phyloP scores from a whole-genome alignment of 164 flowering plant species.

The Dillenia turbinata region DNA sequence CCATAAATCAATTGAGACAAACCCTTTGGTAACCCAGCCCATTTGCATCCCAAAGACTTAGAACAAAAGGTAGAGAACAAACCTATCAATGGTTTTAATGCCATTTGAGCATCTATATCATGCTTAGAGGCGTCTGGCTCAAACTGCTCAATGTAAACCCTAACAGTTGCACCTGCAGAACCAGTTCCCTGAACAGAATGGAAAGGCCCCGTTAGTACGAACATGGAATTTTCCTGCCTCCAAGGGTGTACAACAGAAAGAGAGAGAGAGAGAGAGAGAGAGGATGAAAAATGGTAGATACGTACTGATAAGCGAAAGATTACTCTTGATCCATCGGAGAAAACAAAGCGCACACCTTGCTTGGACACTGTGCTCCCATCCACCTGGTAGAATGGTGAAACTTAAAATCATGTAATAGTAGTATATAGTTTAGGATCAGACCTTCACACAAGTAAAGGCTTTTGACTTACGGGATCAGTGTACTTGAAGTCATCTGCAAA shows the following conservation, averaged over 20 bases:
- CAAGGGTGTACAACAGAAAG: no score
- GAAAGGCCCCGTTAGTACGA: no score
- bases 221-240: no score
- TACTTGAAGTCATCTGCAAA: constrained; percentile 93
- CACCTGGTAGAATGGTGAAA: constrained; percentile 45
- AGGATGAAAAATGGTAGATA: no score
- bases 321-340: constrained; percentile 93
- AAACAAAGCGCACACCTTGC: constrained; percentile 94
- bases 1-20: background rate
- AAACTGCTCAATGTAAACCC: constrained; percentile 87
- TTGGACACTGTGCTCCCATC: constrained; percentile 91
- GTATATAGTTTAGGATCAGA: background rate
- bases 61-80: constrained; percentile 10
- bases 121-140: constrained; percentile 86
- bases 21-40: no score
- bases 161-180: constrained; percentile 93
- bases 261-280: no score
- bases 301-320: constrained; percentile 88
- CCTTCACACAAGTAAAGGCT: background rate
- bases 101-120: constrained; percentile 82
- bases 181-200: constrained; percentile 77
- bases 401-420: background rate
- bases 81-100: constrained; percentile 90
- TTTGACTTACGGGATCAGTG: constrained; percentile 87
- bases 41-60: no score